Conservation (phyloP, 306 rosid species). For the Trifolium dubium region DNA sequence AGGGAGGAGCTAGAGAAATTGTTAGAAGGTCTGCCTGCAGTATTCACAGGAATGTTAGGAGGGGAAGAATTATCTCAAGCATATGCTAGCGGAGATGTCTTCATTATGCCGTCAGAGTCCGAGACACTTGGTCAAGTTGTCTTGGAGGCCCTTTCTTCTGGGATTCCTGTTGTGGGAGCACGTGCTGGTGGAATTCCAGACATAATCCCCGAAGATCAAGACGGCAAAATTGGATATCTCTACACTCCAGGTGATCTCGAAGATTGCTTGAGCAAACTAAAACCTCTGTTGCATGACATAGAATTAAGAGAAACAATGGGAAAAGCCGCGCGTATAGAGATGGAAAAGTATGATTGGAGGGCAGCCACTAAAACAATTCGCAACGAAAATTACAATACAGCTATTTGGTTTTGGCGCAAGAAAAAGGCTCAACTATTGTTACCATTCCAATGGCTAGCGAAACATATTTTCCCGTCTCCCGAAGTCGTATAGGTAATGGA, state of each 20-base stretch:
- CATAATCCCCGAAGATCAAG: constrained; percentile 83
- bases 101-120: constrained; percentile 95
- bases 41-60: constrained; percentile 94
- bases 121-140: constrained; percentile 97
- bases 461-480: constrained; percentile 75
- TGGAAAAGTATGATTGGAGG: constrained; percentile 94
- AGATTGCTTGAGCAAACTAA: constrained; percentile 84
- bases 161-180: constrained; percentile 90
- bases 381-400: constrained; percentile 84
- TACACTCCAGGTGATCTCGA: constrained; percentile 72
- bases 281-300: constrained; percentile 62
- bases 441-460: constrained; percentile 83
- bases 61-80: constrained; percentile 97
- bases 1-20: constrained; percentile 89
- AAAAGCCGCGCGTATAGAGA: constrained; percentile 75
- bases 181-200: constrained; percentile 97
- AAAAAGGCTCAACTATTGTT: constrained; percentile 75
- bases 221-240: constrained; percentile 81
- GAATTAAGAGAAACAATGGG: constrained; percentile 85
- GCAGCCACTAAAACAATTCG: constrained; percentile 83
- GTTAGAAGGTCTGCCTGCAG: constrained; percentile 89
- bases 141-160: constrained; percentile 92
- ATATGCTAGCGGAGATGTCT: constrained; percentile 91
- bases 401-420: constrained; percentile 99
- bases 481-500: constrained; percentile 48